phyloP scores from a whole-genome alignment of 78 protist species.

The Dictyostelium brefeldianum region DNA sequence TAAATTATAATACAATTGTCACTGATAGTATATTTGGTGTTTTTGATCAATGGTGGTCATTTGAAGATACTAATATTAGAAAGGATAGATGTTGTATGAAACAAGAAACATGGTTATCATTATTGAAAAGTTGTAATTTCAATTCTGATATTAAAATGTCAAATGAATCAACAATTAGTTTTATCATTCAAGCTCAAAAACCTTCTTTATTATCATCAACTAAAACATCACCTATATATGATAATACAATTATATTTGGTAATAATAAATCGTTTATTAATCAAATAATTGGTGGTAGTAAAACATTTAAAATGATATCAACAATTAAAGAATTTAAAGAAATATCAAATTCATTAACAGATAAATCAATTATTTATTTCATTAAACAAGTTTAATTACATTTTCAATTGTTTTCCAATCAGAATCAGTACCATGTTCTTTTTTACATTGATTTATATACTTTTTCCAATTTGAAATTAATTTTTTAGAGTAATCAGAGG shows the following conservation, averaged over 20 bases:
- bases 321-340: background rate
- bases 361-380: background rate
- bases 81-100: slow-evolving; percentile 18
- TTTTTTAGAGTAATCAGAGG: background rate
- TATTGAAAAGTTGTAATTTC: background rate
- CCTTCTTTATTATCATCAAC: background rate
- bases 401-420: slow-evolving; percentile 28
- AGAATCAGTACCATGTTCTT: background rate
- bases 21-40: slow-evolving; percentile 34
- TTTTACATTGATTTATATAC: slow-evolving; percentile 10
- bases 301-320: background rate
- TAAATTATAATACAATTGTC: background rate
- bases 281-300: background rate
- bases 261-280: background rate
- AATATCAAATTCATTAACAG: too few relatives aligned
- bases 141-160: background rate
- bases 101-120: background rate
- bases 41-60: slow-evolving; percentile 46
- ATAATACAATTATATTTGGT: background rate
- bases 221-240: background rate
- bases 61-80: slow-evolving; percentile 26
- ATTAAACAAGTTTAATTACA: background rate
- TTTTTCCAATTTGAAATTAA: background rate
- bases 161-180: background rate
- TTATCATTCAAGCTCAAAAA: background rate